phyloP scores from a whole-genome alignment of 257 asterid genomes.

The Orobanche coerulescens region DNA sequence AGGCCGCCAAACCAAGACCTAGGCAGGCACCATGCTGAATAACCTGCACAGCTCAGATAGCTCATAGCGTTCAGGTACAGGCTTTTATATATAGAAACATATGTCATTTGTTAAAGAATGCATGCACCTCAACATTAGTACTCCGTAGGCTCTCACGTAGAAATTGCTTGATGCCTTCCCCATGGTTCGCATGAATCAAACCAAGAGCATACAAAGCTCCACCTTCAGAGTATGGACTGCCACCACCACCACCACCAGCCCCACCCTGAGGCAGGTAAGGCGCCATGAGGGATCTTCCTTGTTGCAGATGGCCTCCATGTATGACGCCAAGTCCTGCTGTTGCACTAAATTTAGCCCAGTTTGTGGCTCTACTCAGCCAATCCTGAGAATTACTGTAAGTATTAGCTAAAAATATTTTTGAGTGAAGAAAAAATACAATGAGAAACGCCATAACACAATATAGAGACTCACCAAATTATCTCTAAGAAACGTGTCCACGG shows the following conservation, averaged over 20 bases:
- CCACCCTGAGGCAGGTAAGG: slow-evolving; percentile 98
- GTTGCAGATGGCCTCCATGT: slow-evolving; percentile 92
- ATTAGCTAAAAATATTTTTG: background rate
- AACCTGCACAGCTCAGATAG: slow-evolving; percentile 45
- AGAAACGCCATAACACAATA: background rate
- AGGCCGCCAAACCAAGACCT: slow-evolving; percentile 95
- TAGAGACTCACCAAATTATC: slow-evolving; percentile 67
- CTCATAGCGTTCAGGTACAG: slow-evolving; percentile 17
- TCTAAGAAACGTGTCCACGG: slow-evolving; percentile 90
- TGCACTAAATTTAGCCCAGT: slow-evolving; percentile 99
- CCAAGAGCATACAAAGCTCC: slow-evolving; percentile 97
- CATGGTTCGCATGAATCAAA: slow-evolving; percentile 96
- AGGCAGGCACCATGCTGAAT: slow-evolving; percentile 99
- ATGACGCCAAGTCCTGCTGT: slow-evolving; percentile 98
- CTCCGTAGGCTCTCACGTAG: slow-evolving; percentile 85
- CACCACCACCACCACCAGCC: slow-evolving; percentile 86
- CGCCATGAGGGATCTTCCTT: slow-evolving; percentile 96
- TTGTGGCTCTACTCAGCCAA: slow-evolving; percentile 95
- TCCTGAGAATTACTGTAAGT: slow-evolving; percentile 42
- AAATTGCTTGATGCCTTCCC: slow-evolving; percentile 91
- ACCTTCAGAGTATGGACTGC: slow-evolving; percentile 98
- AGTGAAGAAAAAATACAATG: background rate
- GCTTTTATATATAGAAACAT: background rate
- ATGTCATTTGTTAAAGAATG: background rate
- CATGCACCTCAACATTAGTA: slow-evolving; percentile 75